Percentiles rank a stretch among this genome's conserved stretches.
These are phyloP conservation scores for Thermoascus crustaceus DNA, from an alignment of 2,329 filamentous ascomycete species.

Conservation along the genomic window DNA sequence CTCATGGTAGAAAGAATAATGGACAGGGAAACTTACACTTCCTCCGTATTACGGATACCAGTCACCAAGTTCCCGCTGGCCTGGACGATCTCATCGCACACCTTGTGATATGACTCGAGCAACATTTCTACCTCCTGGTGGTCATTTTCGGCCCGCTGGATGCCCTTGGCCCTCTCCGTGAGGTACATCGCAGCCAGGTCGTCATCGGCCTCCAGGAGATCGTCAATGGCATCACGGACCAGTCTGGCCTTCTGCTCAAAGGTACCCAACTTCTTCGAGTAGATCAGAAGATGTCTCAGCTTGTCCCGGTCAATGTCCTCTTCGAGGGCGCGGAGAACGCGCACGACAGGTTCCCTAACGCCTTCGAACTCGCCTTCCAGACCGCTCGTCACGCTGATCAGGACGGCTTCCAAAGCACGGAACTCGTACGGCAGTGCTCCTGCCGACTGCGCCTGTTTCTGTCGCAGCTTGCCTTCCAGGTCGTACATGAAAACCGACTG, in stretches of 20 bases:
- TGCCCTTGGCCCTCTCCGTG: constrained; percentile 73
- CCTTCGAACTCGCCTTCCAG: constrained; percentile 92
- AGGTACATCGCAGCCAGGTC: constrained; percentile 93
- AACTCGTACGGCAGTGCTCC: constrained; percentile 85
- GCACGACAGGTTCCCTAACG: constrained; percentile 83
- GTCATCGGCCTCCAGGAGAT: constrained; percentile 91
- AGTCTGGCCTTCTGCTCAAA: constrained; percentile 96
- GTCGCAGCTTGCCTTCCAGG: constrained; percentile 80
- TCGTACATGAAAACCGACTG: constrained; percentile 98
- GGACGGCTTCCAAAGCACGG: constrained; percentile 84
- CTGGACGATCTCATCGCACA: constrained; percentile 96
- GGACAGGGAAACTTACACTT: constrained; percentile 60
- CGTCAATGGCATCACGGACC: constrained; percentile 89
- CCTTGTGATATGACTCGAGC: constrained; percentile 93
- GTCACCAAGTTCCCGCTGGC: constrained; percentile 87
- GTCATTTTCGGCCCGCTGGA: constrained; percentile 67
- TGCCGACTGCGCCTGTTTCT: constrained; percentile 52
- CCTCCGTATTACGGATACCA: constrained; percentile 94
- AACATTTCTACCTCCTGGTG: constrained; percentile 97
- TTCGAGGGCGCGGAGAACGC: constrained; percentile 80
- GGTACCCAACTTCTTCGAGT: constrained; percentile 90
- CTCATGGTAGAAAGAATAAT: constrained; percentile 1
- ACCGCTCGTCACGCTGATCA: constrained; percentile 86
- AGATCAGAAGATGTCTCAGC: constrained; percentile 78
- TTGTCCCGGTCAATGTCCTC: constrained; percentile 96